Percentiles rank a stretch among this genome's conserved stretches.
Conservation (phyloP, 2,329 filamentous ascomycete species). For the Diaporthe aspalathi region DNA sequence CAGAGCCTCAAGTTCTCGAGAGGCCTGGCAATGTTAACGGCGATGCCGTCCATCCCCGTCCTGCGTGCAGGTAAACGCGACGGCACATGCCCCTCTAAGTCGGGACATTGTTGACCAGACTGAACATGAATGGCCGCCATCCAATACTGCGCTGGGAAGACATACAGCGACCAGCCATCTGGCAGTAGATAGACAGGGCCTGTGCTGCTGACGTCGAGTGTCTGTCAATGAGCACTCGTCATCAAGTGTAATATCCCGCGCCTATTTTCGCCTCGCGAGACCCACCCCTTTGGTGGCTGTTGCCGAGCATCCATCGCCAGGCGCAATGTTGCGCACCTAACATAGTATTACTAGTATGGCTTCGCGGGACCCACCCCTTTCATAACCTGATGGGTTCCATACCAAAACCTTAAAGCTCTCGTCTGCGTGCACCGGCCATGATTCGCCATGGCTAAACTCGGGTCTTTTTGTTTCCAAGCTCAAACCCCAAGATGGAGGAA, state of each 20-base stretch:
- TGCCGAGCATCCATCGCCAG: background rate
- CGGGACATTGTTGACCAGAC: background rate
- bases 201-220: background rate
- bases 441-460: constrained; percentile 27
- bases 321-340: background rate
- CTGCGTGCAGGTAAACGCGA: background rate
- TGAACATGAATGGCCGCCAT: background rate
- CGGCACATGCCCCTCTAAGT: background rate
- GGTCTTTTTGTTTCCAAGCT: constrained; percentile 27
- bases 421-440: background rate
- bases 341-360: no score
- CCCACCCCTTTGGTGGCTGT: background rate
- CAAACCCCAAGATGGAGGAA: constrained; percentile 25
- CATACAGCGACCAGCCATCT: background rate
- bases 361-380: constrained; percentile 15
- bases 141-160: background rate
- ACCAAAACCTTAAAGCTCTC: constrained; percentile 20
- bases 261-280: background rate
- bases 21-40: background rate
- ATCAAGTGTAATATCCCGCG: background rate
- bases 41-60: background rate
- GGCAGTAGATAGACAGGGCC: background rate
- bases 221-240: background rate
- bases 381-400: constrained; percentile 6
- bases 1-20: background rate